Evolutionary conservation across 805 yeast genomes (phyloP).

Genomic region (Saturnispora galanensis): DNA sequence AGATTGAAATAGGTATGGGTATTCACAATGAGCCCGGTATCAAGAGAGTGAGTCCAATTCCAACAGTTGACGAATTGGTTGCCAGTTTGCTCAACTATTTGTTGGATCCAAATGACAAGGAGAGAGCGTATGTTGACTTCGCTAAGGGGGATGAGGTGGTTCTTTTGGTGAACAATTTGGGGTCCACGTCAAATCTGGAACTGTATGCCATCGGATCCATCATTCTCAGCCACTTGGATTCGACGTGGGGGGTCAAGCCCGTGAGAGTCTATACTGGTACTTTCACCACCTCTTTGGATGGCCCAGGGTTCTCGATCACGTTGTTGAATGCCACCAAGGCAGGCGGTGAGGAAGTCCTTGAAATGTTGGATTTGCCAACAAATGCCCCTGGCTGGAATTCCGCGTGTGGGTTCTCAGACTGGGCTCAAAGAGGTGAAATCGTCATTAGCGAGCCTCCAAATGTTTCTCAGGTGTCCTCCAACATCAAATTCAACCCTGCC

Average conservation of each 20-base stretch:
- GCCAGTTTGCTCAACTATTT: constrained; percentile 52
- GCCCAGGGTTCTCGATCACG: constrained; percentile 87
- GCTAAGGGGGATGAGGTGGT: constrained; percentile 49
- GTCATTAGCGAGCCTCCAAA: constrained; percentile 23
- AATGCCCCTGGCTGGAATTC: constrained; percentile 79
- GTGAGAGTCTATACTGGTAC: constrained; percentile 64
- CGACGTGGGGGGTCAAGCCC: constrained; percentile 49
- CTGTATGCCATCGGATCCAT: constrained; percentile 61
- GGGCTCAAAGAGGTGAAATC: constrained; percentile 13
- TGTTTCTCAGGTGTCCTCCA: constrained; percentile 10
- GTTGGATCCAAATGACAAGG: constrained; percentile 53
- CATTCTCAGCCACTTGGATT: constrained; percentile 42
- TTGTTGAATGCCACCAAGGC: constrained; percentile 59
- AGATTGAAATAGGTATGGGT: constrained; percentile 90
- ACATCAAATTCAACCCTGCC: constrained; percentile 23
- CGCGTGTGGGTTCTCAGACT: constrained; percentile 22
- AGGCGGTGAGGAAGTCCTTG: constrained; percentile 36
- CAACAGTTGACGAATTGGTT: constrained; percentile 54
- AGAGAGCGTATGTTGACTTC: constrained; percentile 74
- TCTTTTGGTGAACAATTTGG: constrained; percentile 72
- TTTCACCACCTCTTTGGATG: constrained; percentile 80
- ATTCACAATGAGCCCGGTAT: constrained; percentile 94
- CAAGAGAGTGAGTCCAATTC: constrained; percentile 52
- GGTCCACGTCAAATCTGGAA: constrained; percentile 81
- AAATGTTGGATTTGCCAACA: constrained; percentile 59